Base-by-base conservation (phyloP, 2,329 filamentous ascomycete genomes). In the Cladosporium sp. region DNA sequence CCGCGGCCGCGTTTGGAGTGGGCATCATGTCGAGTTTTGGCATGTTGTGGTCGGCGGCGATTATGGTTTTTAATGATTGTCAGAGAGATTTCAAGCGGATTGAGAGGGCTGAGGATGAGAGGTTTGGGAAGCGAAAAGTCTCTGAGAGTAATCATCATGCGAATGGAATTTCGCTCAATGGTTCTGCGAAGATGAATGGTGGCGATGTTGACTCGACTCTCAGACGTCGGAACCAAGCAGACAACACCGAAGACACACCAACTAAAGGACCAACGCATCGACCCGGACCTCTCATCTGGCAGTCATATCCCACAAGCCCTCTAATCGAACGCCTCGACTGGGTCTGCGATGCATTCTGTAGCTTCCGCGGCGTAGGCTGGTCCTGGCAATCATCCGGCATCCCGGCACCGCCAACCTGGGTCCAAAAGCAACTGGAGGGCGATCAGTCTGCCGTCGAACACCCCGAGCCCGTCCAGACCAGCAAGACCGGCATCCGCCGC, bases 311-410 rank as follows among this genome's bases (percentile, higher is more conserved):
- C 0, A 39, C 65, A 4, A 61, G 64, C 3, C 70, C 76, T 2
- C 76, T 84, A 39, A 66, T 72, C 20, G 80, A 84, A 62, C 80
- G 84, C 15, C 64, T 86, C 17, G 79, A 84, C 59, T 87, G 84
- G 84, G 75, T 80, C 3, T 63, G 78, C 11, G 84, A 85, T 59
- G 69, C 85, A 38, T 77, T 84, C 61, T 78, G 76, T 67, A 84
- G 79, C 65, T 83, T 86, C 65, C 77, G 84, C 49, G 84, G 84
- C 9, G 76, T 81, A 36, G 81, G 82, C 61, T 87, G 84, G 84
- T 83, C 79, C 65, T 85, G 82, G 77, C 76, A 83, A 5, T 77
- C 78, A 22, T 73, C 78, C 14, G 76, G 76, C 7, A 70, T 84
- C 0, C 74, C 78, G 1, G 73, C 76, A 4, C 74, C 75, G 15